Base-by-base conservation (phyloP, 257 asterid genomes). In the Linderniella brevidens region DNA sequence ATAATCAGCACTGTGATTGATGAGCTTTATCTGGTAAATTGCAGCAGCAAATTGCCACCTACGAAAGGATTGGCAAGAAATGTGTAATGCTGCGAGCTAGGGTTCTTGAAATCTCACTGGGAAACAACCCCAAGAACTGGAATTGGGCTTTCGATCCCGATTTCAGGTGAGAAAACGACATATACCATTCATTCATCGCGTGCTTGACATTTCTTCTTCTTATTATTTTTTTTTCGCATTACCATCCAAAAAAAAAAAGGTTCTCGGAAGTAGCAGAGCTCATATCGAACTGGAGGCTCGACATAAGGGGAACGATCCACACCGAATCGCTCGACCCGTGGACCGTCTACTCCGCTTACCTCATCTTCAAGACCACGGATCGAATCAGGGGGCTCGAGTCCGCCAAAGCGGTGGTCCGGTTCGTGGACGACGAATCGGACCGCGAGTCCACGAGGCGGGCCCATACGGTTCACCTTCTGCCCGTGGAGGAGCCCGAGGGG, bases 251-350 rank as follows among this genome's bases (percentile, higher is more conserved):
- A 25, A 25, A 25, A 25, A 6, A 25, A 25, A 79, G 86, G 62
- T 79, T 79, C 58, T 17, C 64, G 8, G 78, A 76, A 58, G 82
- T 79, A 54, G 86, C 74, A 1, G 56, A 61, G 44, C 65, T 76
- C 18, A 37, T 13, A 10, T 10, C 3, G 0, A 75, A 66, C 45
- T 68, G 56, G 18, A 64, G 78, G 78, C 78, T 79, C n/a, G 78
- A 68, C 0, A 57, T 73, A 36, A 37, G 25, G 1, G 82, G 72
- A 19, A 52, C 9, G 56, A n/a, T 69, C 17, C 58, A 37, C 20
- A 32, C 59, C 0, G 47, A 38, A 9, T 35, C 43, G 53, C 56
- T 65, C 14, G 58, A 68, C 4, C 63, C 54, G 0, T 48, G 55
- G n/a, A 69, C 69, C 17, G 44, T 11, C 9, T 65, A 69, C 0